Base-by-base conservation (phyloP, 177 flowering plant genomes). In the Vitis hybrid region DNA sequence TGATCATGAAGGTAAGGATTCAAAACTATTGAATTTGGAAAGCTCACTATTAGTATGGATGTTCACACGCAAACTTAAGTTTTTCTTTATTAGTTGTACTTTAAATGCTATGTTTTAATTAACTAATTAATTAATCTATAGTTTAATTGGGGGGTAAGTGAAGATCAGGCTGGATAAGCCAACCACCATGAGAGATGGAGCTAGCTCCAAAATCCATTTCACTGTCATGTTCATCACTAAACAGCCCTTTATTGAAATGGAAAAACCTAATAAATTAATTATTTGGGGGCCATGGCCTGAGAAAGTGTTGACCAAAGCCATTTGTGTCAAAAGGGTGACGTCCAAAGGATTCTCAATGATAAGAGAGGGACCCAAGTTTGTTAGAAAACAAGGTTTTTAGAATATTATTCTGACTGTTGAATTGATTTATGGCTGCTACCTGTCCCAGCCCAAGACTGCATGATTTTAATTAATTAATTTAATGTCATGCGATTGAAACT, bases 351-450 rank as follows among this genome's bases (percentile, higher is more conserved):
- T 71, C 75, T 44, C 84, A 82, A 82, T 82, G 68, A 76, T 79
- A 82, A 55, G 74, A 24, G 28, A 52, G 73, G 81, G 81, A 64
- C 54, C 83, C 81, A 67, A 74, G 74, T 74, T 74, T 66, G 84
- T 82, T 75, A 72, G 71, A 72, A 76, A 73, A 67, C 56, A 70
- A 63, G 38, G 51, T 38, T 56, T 56, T 61, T 49, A 47, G 72
- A 60, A 19, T 62, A 20, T 11, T 59, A 5, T n/a, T 15, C 38
- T 62, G 47, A 38, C 47, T 38, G 47, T 5, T 38, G 47, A 38
- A 38, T 38, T 5, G 7, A 38, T 38, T 38, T 38, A 38, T 38
- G 47, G 47, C 47, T 38, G 47, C 1, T 38, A 1, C 47, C 47
- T 38, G 10, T 38, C 47, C 47, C 47, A 38, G 9, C 47, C 1